Percentiles rank a stretch among this genome's conserved stretches.
Conservation (phyloP, 306 rosid species). For the Hippophae rhamnoides region DNA sequence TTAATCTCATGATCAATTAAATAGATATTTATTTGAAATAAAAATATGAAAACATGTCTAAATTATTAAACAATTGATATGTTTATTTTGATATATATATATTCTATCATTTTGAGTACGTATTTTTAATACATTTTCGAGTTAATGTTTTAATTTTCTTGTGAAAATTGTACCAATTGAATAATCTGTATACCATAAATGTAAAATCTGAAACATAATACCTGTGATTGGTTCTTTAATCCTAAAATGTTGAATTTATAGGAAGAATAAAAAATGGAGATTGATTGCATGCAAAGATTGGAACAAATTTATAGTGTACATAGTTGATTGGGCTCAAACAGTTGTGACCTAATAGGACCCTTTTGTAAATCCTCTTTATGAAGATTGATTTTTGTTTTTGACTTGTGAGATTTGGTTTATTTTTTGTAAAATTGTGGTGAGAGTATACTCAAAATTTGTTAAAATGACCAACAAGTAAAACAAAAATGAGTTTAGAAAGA, state of each 20-base stretch:
- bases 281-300: slow-evolving; percentile 35
- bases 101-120: slow-evolving; percentile 12
- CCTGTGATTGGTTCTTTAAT: slow-evolving; percentile 9
- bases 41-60: too few species aligned
- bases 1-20: too few species aligned
- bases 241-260: slow-evolving; percentile 17
- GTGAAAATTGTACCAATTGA: slow-evolving; percentile 2
- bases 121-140: not conserved
- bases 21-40: too few species aligned
- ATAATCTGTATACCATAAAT: not conserved
- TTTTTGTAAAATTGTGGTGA: slow-evolving; percentile 26
- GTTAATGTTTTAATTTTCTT: slow-evolving; percentile 17
- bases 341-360: slow-evolving; percentile 14
- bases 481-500: slow-evolving; percentile 23
- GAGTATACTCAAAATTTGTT: slow-evolving; percentile 31
- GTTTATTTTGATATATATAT: too few species aligned
- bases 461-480: slow-evolving; percentile 27
- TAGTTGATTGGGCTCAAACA: slow-evolving; percentile 9
- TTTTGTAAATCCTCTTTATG: slow-evolving; percentile 9
- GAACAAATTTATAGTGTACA: slow-evolving; percentile 23
- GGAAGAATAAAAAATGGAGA: slow-evolving; percentile 25
- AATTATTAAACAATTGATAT: too few species aligned
- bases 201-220: slow-evolving; percentile 14
- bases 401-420: slow-evolving; percentile 20
- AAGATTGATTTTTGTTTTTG: slow-evolving; percentile 18